phyloP scores from a whole-genome alignment of 108 stramenopile genomes.

The Fistulifera pelliculosa region DNA sequence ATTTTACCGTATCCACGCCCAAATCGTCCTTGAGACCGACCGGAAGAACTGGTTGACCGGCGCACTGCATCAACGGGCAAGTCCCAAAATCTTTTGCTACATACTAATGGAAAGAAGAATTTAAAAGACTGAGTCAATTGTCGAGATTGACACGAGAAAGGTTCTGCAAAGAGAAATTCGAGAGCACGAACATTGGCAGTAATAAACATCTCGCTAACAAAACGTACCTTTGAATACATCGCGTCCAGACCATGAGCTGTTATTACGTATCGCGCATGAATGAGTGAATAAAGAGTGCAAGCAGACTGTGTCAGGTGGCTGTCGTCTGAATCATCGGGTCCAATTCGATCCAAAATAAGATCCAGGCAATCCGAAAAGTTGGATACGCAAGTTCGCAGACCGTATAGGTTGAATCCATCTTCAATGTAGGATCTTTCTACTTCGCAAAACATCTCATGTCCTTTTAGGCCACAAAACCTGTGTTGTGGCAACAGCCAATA shows the following conservation, averaged over 20 bases:
- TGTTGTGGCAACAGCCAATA: background rate
- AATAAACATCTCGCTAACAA: no score
- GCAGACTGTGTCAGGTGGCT: conserved; percentile 77
- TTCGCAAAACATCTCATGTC: conserved; percentile 95
- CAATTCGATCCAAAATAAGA: conserved; percentile 89
- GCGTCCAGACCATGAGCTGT: conserved; percentile 92
- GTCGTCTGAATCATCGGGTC: conserved; percentile 84
- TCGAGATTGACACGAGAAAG: no score
- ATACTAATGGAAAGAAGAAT: conserved; percentile 57
- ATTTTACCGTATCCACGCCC: conserved; percentile 78
- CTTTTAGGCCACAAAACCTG: conserved; percentile 88
- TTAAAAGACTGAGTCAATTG: no score
- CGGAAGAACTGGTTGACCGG: conserved; percentile 87
- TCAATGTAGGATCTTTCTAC: conserved; percentile 97
- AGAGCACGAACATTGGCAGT: no score
- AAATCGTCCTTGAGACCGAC: conserved; percentile 84
- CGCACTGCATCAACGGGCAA: conserved; percentile 83
- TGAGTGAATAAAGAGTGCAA: conserved; percentile 90
- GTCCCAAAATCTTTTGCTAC: conserved; percentile 85
- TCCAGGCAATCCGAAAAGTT: conserved; percentile 92
- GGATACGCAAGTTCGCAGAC: conserved; percentile 81
- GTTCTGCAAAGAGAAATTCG: no score
- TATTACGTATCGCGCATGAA: conserved; percentile 95
- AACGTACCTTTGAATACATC: conserved; percentile 89
- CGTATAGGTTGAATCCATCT: conserved; percentile 97